These are phyloP conservation scores for Sclerotiophoma versabilis DNA, from an alignment of 2,329 filamentous ascomycete species.

Conservation along the genomic window DNA sequence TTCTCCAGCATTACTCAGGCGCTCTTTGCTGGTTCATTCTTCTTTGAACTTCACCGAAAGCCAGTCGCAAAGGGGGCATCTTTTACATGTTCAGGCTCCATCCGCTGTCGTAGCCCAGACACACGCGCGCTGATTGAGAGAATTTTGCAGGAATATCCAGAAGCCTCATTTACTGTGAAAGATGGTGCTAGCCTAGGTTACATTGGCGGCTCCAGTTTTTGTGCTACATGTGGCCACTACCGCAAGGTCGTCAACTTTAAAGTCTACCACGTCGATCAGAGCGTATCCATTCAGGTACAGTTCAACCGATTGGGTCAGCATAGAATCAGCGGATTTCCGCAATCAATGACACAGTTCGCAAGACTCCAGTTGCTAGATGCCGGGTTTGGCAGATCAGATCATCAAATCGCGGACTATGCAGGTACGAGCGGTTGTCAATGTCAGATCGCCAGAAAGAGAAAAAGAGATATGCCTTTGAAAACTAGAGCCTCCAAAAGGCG, in stretches of 20 bases:
- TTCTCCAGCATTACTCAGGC: slow-evolving; percentile 7
- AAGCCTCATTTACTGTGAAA: too few relatives aligned
- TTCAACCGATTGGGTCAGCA: background rate
- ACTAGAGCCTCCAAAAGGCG: background rate
- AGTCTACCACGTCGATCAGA: background rate
- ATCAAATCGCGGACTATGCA: background rate
- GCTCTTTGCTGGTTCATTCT: background rate
- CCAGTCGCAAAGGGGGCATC: background rate
- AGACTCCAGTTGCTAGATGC: slow-evolving; percentile 17
- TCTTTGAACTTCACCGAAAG: background rate
- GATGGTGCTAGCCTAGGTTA: too few relatives aligned
- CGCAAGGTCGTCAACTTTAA: background rate
- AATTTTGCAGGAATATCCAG: background rate
- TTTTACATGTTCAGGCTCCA: background rate
- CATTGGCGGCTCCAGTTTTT: background rate
- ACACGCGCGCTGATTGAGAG: background rate
- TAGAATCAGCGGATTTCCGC: slow-evolving; percentile 16
- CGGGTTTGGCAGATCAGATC: background rate
- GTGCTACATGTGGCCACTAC: background rate
- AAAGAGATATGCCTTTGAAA: background rate
- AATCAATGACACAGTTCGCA: slow-evolving; percentile 13
- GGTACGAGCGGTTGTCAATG: background rate
- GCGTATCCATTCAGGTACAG: background rate
- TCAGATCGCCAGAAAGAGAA: slow-evolving; percentile 7
- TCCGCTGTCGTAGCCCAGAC: background rate